phyloP scores from a whole-genome alignment of 176 grass and related monocot species.

The Oryza glumipatula region DNA sequence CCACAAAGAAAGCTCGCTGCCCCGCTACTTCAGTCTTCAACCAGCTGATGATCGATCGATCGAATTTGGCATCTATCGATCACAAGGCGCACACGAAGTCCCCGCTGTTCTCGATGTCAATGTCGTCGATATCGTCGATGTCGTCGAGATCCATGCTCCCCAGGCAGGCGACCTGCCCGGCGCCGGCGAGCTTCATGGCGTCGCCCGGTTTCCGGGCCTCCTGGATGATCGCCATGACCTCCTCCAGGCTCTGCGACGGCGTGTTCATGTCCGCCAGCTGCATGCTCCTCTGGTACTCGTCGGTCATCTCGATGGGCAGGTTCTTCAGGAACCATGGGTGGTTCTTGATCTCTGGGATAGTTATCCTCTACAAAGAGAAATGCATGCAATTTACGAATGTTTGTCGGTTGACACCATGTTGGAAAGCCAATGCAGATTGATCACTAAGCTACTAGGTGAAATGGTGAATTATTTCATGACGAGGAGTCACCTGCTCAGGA shows the following conservation, averaged over 20 bases:
- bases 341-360: conserved; percentile 84
- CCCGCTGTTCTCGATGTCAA: conserved; percentile 72
- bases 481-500: conserved; percentile 69
- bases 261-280: conserved; percentile 45
- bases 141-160: conserved; percentile 89
- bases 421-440: background rate
- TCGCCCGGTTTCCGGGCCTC: conserved; percentile 63
- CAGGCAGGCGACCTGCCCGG: conserved; percentile 44
- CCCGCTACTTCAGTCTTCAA: background rate
- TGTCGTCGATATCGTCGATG: conserved; percentile 69
- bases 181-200: background rate
- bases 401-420: background rate
- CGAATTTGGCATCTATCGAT: background rate
- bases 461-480: background rate
- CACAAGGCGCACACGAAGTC: conserved; percentile 70
- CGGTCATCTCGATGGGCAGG: conserved; percentile 75
- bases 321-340: conserved; percentile 91
- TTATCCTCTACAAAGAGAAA: conserved; percentile 56
- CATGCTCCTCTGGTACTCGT: conserved; percentile 57
- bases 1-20: conserved; percentile 28
- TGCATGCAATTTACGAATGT: too few relatives aligned
- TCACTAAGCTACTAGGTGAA: background rate
- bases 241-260: conserved; percentile 63
- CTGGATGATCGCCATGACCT: conserved; percentile 75
- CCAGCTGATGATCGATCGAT: background rate